phyloP scores from a whole-genome alignment of 75 land plant genomes.

The Sequoiadendron giganteum region DNA sequence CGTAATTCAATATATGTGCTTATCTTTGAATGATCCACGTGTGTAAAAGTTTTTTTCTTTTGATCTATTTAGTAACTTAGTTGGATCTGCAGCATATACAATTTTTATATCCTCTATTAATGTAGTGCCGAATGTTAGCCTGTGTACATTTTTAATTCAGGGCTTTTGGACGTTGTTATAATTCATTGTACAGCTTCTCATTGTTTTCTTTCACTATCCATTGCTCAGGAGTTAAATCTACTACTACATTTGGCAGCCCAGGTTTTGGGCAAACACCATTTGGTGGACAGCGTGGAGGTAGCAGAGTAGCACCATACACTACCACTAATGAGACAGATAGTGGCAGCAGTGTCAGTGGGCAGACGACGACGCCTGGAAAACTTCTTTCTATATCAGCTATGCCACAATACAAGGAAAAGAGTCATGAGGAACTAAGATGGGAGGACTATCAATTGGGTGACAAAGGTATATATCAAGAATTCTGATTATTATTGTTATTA shows the following conservation, averaged over 20 bases:
- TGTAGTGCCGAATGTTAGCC: not conserved
- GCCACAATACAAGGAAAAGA: slow-evolving; percentile 90
- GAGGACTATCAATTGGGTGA: slow-evolving; percentile 95
- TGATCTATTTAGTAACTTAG: too few species aligned
- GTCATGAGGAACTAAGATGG: slow-evolving; percentile 94
- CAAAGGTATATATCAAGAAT: slow-evolving; percentile 55
- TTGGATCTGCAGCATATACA: not conserved
- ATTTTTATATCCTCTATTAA: not conserved
- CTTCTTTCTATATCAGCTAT: slow-evolving; percentile 98
- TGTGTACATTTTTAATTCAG: not conserved
- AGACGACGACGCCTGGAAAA: slow-evolving; percentile 50
- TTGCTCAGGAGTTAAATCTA: slow-evolving; percentile 51
- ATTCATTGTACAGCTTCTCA: not conserved
- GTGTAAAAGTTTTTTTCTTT: not conserved
- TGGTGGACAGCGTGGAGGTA: slow-evolving; percentile 82
- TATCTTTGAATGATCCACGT: not conserved
- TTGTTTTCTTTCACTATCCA: not conserved
- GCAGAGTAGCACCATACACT: slow-evolving; percentile 65
- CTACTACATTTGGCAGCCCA: slow-evolving; percentile 63
- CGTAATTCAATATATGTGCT: not conserved
- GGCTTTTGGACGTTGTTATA: not conserved
- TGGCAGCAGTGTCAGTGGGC: slow-evolving; percentile 34
- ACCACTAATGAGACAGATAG: slow-evolving; percentile 72
- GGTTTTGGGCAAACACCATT: slow-evolving; percentile 68
- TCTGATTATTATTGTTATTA: not conserved